Evolutionary conservation across 2,329 filamentous ascomycete genomes (phyloP).

Genomic region (Apiospora arundinis): DNA sequence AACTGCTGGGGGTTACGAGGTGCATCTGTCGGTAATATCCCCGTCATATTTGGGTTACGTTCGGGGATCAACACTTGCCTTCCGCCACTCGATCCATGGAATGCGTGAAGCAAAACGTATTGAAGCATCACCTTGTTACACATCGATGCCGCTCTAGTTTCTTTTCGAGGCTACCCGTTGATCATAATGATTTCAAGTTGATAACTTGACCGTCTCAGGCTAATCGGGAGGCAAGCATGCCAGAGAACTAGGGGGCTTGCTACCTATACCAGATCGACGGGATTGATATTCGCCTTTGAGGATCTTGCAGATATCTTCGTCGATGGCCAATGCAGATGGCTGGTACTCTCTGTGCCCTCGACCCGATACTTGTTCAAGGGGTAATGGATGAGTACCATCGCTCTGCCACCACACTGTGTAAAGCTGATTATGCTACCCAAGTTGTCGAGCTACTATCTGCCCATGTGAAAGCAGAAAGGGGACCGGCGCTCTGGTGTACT

Average conservation of each 20-base stretch:
- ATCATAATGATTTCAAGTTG: background rate
- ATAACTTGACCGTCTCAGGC: background rate
- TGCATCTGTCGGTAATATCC: background rate
- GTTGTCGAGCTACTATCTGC: background rate
- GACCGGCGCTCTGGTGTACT: background rate
- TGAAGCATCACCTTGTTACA: background rate
- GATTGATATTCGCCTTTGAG: background rate
- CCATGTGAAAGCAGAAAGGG: background rate
- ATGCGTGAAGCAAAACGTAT: background rate
- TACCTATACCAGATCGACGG: background rate
- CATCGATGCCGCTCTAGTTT: background rate
- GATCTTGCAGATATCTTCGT: background rate
- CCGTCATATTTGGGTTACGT: constrained; percentile 1
- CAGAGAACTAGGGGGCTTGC: background rate
- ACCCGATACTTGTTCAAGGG: background rate
- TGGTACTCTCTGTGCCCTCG: background rate
- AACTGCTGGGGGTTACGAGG: background rate
- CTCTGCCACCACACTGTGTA: background rate
- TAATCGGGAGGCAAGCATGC: background rate
- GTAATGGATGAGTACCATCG: background rate
- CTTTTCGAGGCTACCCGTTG: background rate
- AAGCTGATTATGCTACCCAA: background rate
- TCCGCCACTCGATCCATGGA: background rate
- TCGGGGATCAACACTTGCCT: background rate
- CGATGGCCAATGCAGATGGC: background rate